phyloP scores from a whole-genome alignment of 805 yeast species.

The Wickerhamiella vanderwaltii region DNA sequence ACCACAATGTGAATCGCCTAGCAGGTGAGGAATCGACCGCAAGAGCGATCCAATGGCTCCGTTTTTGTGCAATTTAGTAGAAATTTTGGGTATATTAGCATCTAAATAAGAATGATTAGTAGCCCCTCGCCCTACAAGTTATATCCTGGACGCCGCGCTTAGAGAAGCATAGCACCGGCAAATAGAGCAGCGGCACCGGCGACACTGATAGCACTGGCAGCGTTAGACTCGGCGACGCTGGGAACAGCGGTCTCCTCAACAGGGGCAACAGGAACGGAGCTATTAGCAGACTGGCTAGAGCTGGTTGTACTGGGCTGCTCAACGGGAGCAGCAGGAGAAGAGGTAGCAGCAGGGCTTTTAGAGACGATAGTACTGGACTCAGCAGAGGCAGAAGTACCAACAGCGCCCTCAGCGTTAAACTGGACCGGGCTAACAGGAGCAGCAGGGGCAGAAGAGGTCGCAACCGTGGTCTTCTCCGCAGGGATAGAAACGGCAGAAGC shows the following conservation, averaged over 20 bases:
- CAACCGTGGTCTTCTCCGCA: background rate
- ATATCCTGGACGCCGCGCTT: no score
- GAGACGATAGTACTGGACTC: slow-evolving; percentile 17
- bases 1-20: no score
- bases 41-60: no score
- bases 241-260: no score
- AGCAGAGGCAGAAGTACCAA: slow-evolving; percentile 17
- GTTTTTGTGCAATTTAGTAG: no score
- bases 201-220: slow-evolving; percentile 17
- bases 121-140: no score
- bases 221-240: slow-evolving; percentile 15
- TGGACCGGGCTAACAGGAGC: no score
- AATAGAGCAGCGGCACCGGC: slow-evolving; percentile 18
- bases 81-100: no score
- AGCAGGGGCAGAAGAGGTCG: slow-evolving; percentile 10
- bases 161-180: slow-evolving; percentile 16
- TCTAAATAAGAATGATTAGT: no score
- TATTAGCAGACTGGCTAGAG: no score
- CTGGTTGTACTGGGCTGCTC: slow-evolving; percentile 14
- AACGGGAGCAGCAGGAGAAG: slow-evolving; percentile 12
- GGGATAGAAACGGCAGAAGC: slow-evolving; percentile 1
- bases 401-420: background rate
- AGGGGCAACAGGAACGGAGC: slow-evolving; percentile 8
- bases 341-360: slow-evolving; percentile 15
- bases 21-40: no score